phyloP scores from a whole-genome alignment of 441 rosid genomes.

The Euphorbia celastroides region DNA sequence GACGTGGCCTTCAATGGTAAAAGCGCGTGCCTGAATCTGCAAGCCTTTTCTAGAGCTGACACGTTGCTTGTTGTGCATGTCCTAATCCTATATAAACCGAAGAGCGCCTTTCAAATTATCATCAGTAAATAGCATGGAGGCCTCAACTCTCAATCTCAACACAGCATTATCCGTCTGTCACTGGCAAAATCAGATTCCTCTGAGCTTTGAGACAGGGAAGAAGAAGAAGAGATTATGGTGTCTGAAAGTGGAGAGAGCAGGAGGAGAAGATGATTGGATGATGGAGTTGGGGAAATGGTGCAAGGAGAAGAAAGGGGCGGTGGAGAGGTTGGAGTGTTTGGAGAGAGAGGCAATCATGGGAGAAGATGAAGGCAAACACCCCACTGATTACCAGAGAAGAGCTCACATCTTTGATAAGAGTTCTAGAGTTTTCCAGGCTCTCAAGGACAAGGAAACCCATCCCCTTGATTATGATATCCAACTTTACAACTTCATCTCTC shows the following conservation, averaged over 20 bases:
- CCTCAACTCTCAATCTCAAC: not conserved
- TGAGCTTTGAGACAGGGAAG: not conserved
- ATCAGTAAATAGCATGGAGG: slow-evolving; percentile 13
- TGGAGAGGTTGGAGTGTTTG: slow-evolving; percentile 45
- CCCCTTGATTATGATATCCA: not conserved
- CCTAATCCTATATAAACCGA: not conserved
- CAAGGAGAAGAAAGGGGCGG: slow-evolving; percentile 31
- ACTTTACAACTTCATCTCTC: not conserved
- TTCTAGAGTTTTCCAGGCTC: slow-evolving; percentile 56
- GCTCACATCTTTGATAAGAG: slow-evolving; percentile 74
- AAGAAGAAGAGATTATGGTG: slow-evolving; percentile 20
- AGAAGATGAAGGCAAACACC: slow-evolving; percentile 66
- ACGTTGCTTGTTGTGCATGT: slow-evolving; percentile 5
- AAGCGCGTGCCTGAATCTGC: slow-evolving; percentile 13
- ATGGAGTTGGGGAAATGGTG: slow-evolving; percentile 24
- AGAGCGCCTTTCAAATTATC: not conserved
- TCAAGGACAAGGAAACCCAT: slow-evolving; percentile 25
- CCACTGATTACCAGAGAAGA: slow-evolving; percentile 66
- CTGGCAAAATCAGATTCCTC: no score
- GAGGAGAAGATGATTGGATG: slow-evolving; percentile 29
- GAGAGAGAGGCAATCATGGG: slow-evolving; percentile 87
- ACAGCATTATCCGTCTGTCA: not conserved
- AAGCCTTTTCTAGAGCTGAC: not conserved
- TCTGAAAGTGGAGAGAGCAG: slow-evolving; percentile 24
- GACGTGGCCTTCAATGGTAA: slow-evolving; percentile 11